Evolutionary conservation across 2,329 filamentous ascomycete genomes (phyloP).

Genomic region (Aspergillus oerlinghausenensis): DNA sequence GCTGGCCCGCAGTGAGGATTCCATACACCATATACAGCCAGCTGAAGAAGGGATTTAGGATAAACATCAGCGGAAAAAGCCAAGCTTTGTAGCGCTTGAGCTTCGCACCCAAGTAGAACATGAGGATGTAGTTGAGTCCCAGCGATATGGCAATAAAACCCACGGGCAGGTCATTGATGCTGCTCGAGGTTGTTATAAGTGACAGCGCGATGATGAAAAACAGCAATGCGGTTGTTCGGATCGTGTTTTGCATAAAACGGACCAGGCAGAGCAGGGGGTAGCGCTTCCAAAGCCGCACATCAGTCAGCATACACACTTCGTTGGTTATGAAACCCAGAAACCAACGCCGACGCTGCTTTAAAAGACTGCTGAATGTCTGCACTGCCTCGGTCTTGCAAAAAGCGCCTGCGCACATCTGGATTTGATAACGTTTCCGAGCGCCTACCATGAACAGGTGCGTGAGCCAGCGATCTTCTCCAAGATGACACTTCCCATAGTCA

Average conservation of each 20-base stretch:
- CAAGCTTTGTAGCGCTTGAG: conserved; percentile 87
- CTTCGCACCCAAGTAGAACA: conserved; percentile 91
- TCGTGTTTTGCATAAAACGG: conserved; percentile 93
- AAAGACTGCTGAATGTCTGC: conserved; percentile 74
- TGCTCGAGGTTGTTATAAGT: conserved; percentile 77
- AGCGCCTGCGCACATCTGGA: conserved; percentile 94
- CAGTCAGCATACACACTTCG: conserved; percentile 96
- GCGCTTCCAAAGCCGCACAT: conserved; percentile 82
- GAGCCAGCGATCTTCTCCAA: conserved; percentile 94
- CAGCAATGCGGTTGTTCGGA: conserved; percentile 84
- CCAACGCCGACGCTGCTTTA: conserved; percentile 95
- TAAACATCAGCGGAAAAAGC: conserved; percentile 93
- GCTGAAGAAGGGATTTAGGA: conserved; percentile 94
- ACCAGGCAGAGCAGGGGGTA: conserved; percentile 84
- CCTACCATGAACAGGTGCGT: conserved; percentile 99
- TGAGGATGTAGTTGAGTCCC: conserved; percentile 88
- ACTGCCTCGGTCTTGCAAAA: conserved; percentile 99
- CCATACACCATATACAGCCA: conserved; percentile 98
- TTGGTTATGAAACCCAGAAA: conserved; percentile 97
- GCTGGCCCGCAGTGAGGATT: conserved; percentile 87
- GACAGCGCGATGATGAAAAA: conserved; percentile 93
- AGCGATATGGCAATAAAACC: conserved; percentile 92
- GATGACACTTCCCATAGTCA: conserved; percentile 90
- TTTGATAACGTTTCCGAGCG: conserved; percentile 86
- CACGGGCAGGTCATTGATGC: conserved; percentile 72